Conservation (phyloP, 768 basidiomycete species). For the Macrocybe gigantea region DNA sequence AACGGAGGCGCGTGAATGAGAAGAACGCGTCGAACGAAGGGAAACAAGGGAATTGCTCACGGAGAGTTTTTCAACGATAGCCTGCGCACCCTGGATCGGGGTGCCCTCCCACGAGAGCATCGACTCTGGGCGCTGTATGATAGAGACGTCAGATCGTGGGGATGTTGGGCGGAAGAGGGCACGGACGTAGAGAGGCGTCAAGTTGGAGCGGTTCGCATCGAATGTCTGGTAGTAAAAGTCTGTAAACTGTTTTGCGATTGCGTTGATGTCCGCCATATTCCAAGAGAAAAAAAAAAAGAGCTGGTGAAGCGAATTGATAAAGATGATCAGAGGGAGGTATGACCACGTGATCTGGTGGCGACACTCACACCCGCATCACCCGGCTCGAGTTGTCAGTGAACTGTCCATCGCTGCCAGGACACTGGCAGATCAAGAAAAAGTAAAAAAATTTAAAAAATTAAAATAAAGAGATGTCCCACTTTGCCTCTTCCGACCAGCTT, state of each 20-base stretch:
- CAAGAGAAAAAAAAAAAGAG: slow-evolving; percentile 11
- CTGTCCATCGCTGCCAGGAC: too few relatives aligned
- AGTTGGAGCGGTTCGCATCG: slow-evolving; percentile 49
- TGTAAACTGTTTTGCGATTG: slow-evolving; percentile 73
- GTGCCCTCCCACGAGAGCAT: slow-evolving; percentile 82
- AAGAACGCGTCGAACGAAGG: background rate
- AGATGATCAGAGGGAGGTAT: background rate
- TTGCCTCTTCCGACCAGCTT: slow-evolving; percentile 18
- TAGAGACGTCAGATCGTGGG: slow-evolving; percentile 17
- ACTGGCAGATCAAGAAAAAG: background rate
- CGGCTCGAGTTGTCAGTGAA: too few relatives aligned
- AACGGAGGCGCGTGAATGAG: background rate
- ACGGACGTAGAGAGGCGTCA: slow-evolving; percentile 77
- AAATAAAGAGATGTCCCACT: slow-evolving; percentile 31
- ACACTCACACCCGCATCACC: background rate
- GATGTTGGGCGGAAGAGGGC: slow-evolving; percentile 5
- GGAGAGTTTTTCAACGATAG: slow-evolving; percentile 68
- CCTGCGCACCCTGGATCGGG: slow-evolving; percentile 44
- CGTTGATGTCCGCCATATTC: slow-evolving; percentile 67
- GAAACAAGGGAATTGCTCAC: slow-evolving; percentile 30
- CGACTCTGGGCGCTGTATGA: slow-evolving; percentile 61
- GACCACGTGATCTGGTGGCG: slow-evolving; percentile 12
- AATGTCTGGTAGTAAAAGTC: slow-evolving; percentile 83
- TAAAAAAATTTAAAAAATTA: slow-evolving; percentile 6
- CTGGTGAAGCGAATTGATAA: slow-evolving; percentile 7